Percentiles rank a stretch among this genome's conserved stretches.
These are phyloP conservation scores for Tylopilus intermedius DNA, from an alignment of 768 basidiomycete species.

Conservation along the genomic window DNA sequence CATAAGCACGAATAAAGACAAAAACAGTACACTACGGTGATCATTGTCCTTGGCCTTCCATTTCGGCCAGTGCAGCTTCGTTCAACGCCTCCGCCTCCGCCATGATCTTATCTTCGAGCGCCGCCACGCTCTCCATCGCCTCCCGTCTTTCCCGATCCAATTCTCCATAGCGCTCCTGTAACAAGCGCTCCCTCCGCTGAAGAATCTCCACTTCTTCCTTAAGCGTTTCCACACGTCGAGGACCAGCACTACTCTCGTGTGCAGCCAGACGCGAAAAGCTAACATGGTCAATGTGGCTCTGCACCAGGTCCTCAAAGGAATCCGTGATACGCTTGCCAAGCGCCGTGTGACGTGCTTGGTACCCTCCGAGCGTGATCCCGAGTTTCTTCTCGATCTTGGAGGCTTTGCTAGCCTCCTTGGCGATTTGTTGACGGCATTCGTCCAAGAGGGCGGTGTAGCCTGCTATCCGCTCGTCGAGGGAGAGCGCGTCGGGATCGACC, in stretches of 20 bases:
- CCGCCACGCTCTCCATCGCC: constrained; percentile 50
- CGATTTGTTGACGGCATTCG: constrained; percentile 64
- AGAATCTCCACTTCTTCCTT: constrained; percentile 84
- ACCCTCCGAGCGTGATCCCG: constrained; percentile 82
- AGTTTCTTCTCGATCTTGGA: constrained; percentile 90
- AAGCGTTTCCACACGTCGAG: constrained; percentile 69
- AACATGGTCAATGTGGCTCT: constrained; percentile 64
- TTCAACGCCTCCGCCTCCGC: constrained; percentile 77
- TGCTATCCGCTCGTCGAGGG: constrained; percentile 51
- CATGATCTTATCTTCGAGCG: constrained; percentile 84
- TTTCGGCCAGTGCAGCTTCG: constrained; percentile 66
- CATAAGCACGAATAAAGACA: constrained; percentile 7
- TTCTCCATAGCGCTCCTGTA: constrained; percentile 85
- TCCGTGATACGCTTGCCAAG: constrained; percentile 59
- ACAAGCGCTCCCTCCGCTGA: constrained; percentile 65
- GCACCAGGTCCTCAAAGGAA: constrained; percentile 67
- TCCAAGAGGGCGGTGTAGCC: constrained; percentile 63
- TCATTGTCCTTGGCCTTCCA: constrained; percentile 35
- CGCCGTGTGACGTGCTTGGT: constrained; percentile 68
- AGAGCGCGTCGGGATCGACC: constrained; percentile 61
- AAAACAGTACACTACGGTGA: not conserved
- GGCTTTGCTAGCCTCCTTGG: constrained; percentile 74
- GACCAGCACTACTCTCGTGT: constrained; percentile 73
- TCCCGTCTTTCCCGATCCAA: constrained; percentile 67
- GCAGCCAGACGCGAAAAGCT: constrained; percentile 70